Evolutionary conservation across 148 eudicot species (phyloP), one percentile per base, ranked within the genome.

Genomic region (Tetragonia tetragonoides): DNA sequence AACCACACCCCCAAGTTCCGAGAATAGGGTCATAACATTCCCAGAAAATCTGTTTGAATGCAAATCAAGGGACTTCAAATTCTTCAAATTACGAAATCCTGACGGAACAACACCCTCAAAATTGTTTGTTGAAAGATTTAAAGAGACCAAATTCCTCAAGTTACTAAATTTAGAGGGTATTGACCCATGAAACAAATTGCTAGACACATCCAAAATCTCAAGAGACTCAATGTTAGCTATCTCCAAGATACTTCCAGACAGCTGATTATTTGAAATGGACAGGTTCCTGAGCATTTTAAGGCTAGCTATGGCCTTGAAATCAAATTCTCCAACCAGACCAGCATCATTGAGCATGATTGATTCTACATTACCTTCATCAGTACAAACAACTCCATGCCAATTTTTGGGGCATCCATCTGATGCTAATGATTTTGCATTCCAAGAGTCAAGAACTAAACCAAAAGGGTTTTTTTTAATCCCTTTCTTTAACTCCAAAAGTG

Each of bases 381-480:
- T 75, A 66, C 96, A 91, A 79, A 38, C 78, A 41, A 91, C 73
- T 53, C 96, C 93, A 79, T 76, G 84, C 93, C 93, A 91, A 66
- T 83, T 70, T 17, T 66, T 72, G 17, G 96, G 93, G 78, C 96
- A 91, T 5, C 88, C 91, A 89, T 89, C 77, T 60, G 91, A 82
- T 54, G 80, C 84, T 63, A 91, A 65, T 21, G 93, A 85, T 15
- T 85, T 83, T 14, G 85, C 71, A 77, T 86, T 75, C 96, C 96
- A 91, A 70, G 93, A 84, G 78, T n/a, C 64, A 72, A 89, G 73
- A 62, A 87, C 75, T 71, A 84, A 17, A 39, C 83, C 83, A 3
- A 77, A 84, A 78, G 85, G 75, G 77, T 88, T 88, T n/a, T 49
- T 81, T 77, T 74, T 73, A 46, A 87, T 81, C 21, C 90, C 88